These are phyloP conservation scores for Neurospora crassa DNA, from an alignment of 2,329 filamentous ascomycete species.

Conservation along the genomic window DNA sequence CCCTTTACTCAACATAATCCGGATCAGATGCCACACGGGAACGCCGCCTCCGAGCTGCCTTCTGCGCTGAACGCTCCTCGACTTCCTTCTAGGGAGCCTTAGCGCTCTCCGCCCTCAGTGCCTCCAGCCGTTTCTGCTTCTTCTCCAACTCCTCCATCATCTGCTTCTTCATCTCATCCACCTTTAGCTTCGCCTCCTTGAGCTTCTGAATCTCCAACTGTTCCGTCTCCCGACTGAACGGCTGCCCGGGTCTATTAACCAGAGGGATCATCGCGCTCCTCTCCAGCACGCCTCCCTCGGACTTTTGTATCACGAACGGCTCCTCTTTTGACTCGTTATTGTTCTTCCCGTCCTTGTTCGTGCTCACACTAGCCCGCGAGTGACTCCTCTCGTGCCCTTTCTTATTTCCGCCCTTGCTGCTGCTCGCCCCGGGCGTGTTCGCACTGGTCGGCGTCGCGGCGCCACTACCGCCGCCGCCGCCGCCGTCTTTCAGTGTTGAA, in stretches of 20 bases:
- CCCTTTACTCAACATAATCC: background rate
- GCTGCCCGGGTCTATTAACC: constrained; percentile 54
- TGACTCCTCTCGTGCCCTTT: background rate
- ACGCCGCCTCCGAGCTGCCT: background rate
- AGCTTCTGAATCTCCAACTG: constrained; percentile 51
- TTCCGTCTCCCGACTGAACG: constrained; percentile 66
- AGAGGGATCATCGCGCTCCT: constrained; percentile 68
- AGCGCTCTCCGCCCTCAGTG: constrained; percentile 46
- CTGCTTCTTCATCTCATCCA: constrained; percentile 49
- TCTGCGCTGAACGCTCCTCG: background rate
- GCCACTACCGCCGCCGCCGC: constrained; percentile 42
- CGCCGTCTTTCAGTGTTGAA: constrained; percentile 5
- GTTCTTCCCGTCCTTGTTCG: constrained; percentile 29
- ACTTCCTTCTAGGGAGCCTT: constrained; percentile 1
- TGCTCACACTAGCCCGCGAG: constrained; percentile 41
- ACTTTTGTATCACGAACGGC: constrained; percentile 22
- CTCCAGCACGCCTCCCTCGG: constrained; percentile 46
- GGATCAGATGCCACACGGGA: background rate
- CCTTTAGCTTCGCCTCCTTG: constrained; percentile 53
- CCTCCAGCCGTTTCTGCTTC: constrained; percentile 52
- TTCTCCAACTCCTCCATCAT: constrained; percentile 52
- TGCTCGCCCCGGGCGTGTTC: constrained; percentile 28
- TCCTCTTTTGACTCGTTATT: constrained; percentile 33
- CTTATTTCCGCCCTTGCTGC: background rate
- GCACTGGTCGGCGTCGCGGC: constrained; percentile 25